A percentile compares a stretch with the other conserved stretches of the same genome.
Conservation (phyloP, 331 rosid genomes). For the Spiraea crenata region DNA sequence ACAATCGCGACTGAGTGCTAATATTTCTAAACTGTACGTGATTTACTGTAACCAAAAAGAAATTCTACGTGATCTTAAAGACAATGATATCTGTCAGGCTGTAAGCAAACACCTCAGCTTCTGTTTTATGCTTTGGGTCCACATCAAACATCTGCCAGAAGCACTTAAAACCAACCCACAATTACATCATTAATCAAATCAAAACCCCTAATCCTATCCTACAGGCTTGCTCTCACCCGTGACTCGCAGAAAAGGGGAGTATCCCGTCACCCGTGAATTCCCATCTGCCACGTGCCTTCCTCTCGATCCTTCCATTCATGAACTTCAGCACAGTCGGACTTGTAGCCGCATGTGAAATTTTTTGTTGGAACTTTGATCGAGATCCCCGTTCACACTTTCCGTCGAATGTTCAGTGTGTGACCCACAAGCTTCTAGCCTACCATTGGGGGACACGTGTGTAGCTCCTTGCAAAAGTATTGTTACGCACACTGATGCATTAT, state of each 20-base stretch:
- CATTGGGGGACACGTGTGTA: neutral
- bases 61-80: neutral
- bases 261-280: conserved; percentile 75
- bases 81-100: neutral
- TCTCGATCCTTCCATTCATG: conserved; percentile 7
- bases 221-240: conserved; percentile 35
- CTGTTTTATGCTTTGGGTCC: conserved; percentile 21
- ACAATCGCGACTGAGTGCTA: too few species aligned
- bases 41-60: too few species aligned
- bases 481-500: too few species aligned
- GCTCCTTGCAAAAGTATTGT: neutral
- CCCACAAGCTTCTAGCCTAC: conserved; percentile 4
- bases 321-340: conserved; percentile 38
- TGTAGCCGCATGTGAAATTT: conserved; percentile 47
- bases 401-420: neutral
- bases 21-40: too few species aligned
- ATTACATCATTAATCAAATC: conserved; percentile 2
- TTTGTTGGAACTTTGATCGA: neutral
- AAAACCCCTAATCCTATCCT: conserved; percentile 8
- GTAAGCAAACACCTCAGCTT: neutral
- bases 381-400: neutral
- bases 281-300: conserved; percentile 36
- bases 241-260: conserved; percentile 30
- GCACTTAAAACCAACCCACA: conserved; percentile 2
- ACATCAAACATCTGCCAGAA: neutral